Evolutionary conservation across 352 stramenopile genomes (phyloP).

Genomic region (Phytopythium cucurbitacearum): DNA sequence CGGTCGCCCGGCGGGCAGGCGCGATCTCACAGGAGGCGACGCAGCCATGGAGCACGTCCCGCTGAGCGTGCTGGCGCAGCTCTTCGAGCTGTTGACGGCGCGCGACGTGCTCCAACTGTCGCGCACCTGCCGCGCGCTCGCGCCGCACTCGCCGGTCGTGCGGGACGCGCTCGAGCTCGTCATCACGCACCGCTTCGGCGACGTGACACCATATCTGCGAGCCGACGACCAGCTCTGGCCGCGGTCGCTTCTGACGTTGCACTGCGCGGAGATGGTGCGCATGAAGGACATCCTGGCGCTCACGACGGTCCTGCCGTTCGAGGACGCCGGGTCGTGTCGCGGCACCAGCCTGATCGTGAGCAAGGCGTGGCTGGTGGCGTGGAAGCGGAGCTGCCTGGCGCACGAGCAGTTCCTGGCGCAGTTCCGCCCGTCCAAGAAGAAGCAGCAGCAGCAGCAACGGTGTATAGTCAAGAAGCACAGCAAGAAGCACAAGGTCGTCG

Average conservation of each 20-base stretch:
- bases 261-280: conserved; percentile 53
- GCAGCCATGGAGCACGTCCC: conserved; percentile 56
- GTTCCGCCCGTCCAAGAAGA: conserved; percentile 65
- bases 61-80: conserved; percentile 39
- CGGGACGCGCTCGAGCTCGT: conserved; percentile 56
- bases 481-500: background rate
- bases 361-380: conserved; percentile 70
- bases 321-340: conserved; percentile 30
- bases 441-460: conserved; percentile 39
- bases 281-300: conserved; percentile 52
- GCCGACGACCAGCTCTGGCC: conserved; percentile 52
- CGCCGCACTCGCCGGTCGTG: conserved; percentile 24
- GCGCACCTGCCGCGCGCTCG: conserved; percentile 36
- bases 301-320: conserved; percentile 25
- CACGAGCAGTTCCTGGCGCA: conserved; percentile 78
- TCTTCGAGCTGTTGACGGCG: conserved; percentile 63
- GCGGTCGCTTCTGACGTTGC: conserved; percentile 50
- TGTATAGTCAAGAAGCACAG: conserved; percentile 11
- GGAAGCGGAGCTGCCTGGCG: conserved; percentile 59
- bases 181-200: conserved; percentile 48
- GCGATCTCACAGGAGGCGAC: background rate
- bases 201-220: conserved; percentile 46
- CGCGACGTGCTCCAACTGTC: conserved; percentile 47
- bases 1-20: no score
- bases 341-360: conserved; percentile 55